A percentile compares a stretch with the other conserved stretches of the same genome.
Evolutionary conservation across 306 rosid genomes (phyloP).

Genomic region (Trifolium pratense): DNA sequence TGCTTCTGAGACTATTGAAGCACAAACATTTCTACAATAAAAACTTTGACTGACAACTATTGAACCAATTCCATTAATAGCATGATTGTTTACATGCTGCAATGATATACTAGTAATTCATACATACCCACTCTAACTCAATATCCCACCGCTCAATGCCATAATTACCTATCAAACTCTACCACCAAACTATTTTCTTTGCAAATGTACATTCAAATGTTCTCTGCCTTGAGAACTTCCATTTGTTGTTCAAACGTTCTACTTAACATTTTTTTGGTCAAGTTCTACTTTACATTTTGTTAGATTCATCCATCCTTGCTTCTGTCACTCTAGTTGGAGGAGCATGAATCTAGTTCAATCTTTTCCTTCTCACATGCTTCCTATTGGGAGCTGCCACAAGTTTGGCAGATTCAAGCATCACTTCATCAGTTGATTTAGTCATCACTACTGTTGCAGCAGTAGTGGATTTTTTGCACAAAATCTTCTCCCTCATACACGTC

Average conservation of each 20-base stretch:
- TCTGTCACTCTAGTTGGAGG: slow-evolving; percentile 34
- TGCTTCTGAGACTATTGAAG: not conserved
- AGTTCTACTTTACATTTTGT: slow-evolving; percentile 49
- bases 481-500: slow-evolving; percentile 58
- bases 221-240: slow-evolving; percentile 36
- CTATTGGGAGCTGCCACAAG: slow-evolving; percentile 38
- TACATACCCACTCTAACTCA: not conserved
- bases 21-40: not conserved
- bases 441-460: slow-evolving; percentile 17
- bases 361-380: slow-evolving; percentile 54
- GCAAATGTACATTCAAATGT: slow-evolving; percentile 33
- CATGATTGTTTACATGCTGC: not conserved
- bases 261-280: slow-evolving; percentile 39
- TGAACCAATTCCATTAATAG: not conserved
- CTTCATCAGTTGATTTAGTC: slow-evolving; percentile 4
- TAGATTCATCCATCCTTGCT: slow-evolving; percentile 21
- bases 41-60: not conserved
- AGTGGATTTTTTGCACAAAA: slow-evolving; percentile 36
- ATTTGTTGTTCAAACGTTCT: slow-evolving; percentile 38
- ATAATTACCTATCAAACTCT: not conserved
- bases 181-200: slow-evolving; percentile 29
- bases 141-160: not conserved
- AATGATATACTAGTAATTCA: not conserved
- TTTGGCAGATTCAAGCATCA: not conserved
- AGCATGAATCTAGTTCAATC: slow-evolving; percentile 36